These are phyloP conservation scores for Sherardia arvensis DNA, from an alignment of 257 asterid species.

Conservation along the genomic window DNA sequence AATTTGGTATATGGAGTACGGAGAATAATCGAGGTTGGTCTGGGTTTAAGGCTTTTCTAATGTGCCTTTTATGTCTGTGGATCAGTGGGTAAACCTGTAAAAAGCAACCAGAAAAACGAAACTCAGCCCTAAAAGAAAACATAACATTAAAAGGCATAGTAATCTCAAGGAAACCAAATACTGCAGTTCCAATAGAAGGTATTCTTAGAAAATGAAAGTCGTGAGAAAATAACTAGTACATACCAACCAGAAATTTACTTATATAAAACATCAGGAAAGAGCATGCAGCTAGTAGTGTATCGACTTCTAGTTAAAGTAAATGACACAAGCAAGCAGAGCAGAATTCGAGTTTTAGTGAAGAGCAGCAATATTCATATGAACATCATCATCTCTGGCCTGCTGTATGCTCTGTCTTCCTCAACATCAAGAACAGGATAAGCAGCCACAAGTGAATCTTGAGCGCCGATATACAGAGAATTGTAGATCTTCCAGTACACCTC, in stretches of 20 bases:
- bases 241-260: too few relatives aligned
- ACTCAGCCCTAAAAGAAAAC: too few relatives aligned
- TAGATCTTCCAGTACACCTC: conserved; percentile 95
- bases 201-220: too few relatives aligned
- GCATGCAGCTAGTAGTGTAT: not conserved
- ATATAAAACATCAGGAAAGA: not conserved
- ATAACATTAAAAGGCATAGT: too few relatives aligned
- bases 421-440: conserved; percentile 77
- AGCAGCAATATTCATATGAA: conserved; percentile 41
- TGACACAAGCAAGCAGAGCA: not conserved
- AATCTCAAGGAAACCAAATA: too few relatives aligned
- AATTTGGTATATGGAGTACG: too few relatives aligned
- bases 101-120: too few relatives aligned
- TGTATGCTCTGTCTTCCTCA: conserved; percentile 45
- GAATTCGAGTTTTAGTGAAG: not conserved
- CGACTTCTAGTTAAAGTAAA: not conserved
- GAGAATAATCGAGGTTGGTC: too few relatives aligned
- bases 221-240: too few relatives aligned
- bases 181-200: too few relatives aligned
- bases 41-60: too few relatives aligned
- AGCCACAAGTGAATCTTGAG: conserved; percentile 86
- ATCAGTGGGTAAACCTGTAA: not conserved
- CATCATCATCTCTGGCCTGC: conserved; percentile 69
- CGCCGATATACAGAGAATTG: conserved; percentile 69
- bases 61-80: too few relatives aligned